Conservation (phyloP, 2,329 filamentous ascomycete genomes). For the Malbranchea zuffiana region DNA sequence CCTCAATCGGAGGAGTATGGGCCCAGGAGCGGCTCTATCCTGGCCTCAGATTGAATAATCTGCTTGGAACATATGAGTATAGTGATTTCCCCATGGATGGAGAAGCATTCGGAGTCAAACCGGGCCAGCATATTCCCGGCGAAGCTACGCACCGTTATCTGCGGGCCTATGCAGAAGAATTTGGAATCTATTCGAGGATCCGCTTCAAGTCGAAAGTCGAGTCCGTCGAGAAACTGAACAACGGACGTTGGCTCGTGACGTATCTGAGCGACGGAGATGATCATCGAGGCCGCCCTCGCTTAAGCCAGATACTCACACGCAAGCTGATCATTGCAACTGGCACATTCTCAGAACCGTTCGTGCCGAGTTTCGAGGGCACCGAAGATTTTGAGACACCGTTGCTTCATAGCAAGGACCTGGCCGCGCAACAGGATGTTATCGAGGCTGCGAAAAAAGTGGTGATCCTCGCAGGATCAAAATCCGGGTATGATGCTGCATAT, state of each 20-base stretch:
- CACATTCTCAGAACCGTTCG: conserved; percentile 46
- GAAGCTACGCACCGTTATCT: conserved; percentile 47
- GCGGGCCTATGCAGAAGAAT: conserved; percentile 44
- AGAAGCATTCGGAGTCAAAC: conserved; percentile 39
- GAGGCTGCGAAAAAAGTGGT: conserved; percentile 34
- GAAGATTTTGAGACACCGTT: conserved; percentile 43
- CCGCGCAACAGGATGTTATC: conserved; percentile 26
- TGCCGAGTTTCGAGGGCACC: conserved; percentile 43
- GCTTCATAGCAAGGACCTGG: conserved; percentile 49
- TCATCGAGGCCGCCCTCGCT: conserved; percentile 11
- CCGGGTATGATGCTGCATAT: conserved; percentile 50
- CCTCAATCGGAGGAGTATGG: conserved; percentile 59
- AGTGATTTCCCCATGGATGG: conserved; percentile 60
- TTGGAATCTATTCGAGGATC: conserved; percentile 39
- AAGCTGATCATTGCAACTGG: conserved; percentile 54
- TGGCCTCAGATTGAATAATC: conserved; percentile 62
- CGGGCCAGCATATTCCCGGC: conserved; percentile 50
- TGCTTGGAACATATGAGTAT: conserved; percentile 61
- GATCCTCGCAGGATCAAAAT: conserved; percentile 51
- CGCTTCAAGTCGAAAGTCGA: conserved; percentile 41
- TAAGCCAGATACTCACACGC: conserved; percentile 20
- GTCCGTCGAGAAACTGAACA: conserved; percentile 27
- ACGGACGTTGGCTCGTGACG: conserved; percentile 23
- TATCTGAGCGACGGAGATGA: conserved; percentile 17
- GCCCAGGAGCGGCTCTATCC: conserved; percentile 54